phyloP scores from a whole-genome alignment of 176 grass and related monocot genomes.

The Elaeis guineensis region DNA sequence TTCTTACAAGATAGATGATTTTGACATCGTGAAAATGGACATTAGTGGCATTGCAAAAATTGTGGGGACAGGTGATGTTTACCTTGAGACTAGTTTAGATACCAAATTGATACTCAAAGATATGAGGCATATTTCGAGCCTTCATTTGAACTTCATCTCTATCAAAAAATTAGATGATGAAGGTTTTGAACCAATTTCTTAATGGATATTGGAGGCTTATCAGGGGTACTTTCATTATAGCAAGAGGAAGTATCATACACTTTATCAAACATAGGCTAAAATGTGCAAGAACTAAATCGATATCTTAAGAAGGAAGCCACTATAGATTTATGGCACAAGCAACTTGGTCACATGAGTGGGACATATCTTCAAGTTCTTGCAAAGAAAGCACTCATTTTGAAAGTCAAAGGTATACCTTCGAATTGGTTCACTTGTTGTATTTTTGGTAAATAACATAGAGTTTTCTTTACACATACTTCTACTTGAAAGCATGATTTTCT shows the following conservation, averaged over 20 bases:
- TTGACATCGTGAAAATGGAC: slow-evolving; percentile 7
- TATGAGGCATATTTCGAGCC: not conserved
- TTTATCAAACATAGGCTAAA: not conserved
- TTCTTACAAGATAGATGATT: not conserved
- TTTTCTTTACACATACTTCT: slow-evolving; percentile 4
- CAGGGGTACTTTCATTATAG: not conserved
- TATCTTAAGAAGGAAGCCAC: not conserved
- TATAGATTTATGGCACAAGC: not conserved
- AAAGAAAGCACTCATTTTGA: not conserved
- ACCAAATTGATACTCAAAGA: slow-evolving; percentile 1
- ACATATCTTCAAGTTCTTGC: not conserved
- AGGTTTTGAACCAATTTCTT: not conserved
- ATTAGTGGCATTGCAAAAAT: slow-evolving; percentile 8
- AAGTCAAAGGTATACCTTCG: not conserved
- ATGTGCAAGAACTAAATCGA: not conserved
- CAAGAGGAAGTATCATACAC: not conserved
- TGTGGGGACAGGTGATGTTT: not conserved
- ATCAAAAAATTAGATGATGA: not conserved
- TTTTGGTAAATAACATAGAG: slow-evolving; percentile 7
- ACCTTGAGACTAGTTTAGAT: not conserved
- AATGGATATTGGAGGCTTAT: not conserved
- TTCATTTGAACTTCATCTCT: not conserved
- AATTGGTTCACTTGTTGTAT: not conserved
- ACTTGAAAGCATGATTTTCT: too few species aligned
- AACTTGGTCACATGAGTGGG: too few species aligned